These are phyloP conservation scores for Pyrenula massariospora DNA, from an alignment of 495 filamentous ascomycete genomes.

Conservation along the genomic window DNA sequence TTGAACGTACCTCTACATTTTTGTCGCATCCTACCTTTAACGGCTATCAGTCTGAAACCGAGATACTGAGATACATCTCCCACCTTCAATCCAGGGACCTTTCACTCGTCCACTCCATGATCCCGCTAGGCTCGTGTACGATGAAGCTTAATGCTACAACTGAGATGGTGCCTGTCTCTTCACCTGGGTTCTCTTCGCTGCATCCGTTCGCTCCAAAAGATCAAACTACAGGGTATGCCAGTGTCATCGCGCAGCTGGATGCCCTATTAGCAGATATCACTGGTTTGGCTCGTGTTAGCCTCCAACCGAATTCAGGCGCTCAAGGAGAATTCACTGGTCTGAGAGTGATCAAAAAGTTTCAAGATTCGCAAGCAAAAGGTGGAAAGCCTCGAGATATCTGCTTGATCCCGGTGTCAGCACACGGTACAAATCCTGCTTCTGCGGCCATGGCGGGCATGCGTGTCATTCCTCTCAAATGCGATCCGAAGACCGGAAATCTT, in stretches of 20 bases:
- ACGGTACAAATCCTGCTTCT: conserved; percentile 94
- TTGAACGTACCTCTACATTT: conserved; percentile 61
- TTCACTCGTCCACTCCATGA: conserved; percentile 95
- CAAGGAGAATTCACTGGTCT: conserved; percentile 95
- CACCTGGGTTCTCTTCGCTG: conserved; percentile 72
- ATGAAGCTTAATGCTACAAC: conserved; percentile 98
- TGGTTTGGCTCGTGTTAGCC: conserved; percentile 77
- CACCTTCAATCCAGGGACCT: conserved; percentile 94
- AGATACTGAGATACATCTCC: conserved; percentile 88
- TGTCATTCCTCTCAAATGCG: conserved; percentile 88
- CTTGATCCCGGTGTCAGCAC: conserved; percentile 91
- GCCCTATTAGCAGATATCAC: conserved; percentile 75
- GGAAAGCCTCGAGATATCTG: conserved; percentile 77
- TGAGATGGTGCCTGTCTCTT: conserved; percentile 85
- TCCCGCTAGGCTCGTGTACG: conserved; percentile 96
- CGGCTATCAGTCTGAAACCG: conserved; percentile 91
- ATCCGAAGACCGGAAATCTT: conserved; percentile 77
- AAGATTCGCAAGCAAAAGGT: conserved; percentile 44
- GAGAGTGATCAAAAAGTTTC: conserved; percentile 83
- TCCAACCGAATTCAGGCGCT: conserved; percentile 95
- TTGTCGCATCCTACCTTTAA: conserved; percentile 95
- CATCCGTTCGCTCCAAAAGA: conserved; percentile 68
- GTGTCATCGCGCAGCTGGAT: conserved; percentile 61
- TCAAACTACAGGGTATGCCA: conserved; percentile 55
- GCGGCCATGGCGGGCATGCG: conserved; percentile 97